A percentile compares a stretch with the other conserved stretches of the same genome.
Evolutionary conservation across 345 rosid species (phyloP).

Genomic region (Linum lewisii): DNA sequence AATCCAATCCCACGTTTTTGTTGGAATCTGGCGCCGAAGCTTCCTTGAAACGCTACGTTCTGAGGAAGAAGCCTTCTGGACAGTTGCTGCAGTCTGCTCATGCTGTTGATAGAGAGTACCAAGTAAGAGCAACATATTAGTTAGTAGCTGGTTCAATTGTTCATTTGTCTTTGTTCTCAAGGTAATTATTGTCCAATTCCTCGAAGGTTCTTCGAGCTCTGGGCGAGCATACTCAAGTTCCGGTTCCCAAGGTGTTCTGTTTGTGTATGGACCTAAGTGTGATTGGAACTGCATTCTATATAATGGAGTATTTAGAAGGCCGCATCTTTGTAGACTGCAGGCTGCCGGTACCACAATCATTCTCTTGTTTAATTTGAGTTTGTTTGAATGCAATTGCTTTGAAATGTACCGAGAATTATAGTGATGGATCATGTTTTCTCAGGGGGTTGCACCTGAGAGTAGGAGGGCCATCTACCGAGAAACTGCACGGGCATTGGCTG

Average conservation of each 20-base stretch:
- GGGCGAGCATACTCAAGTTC: constrained; percentile 68
- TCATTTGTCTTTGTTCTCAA: neutral
- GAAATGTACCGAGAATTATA: neutral
- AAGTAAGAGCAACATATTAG: constrained; percentile 22
- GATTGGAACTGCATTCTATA: constrained; percentile 84
- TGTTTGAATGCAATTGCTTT: neutral
- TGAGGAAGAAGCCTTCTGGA: constrained; percentile 96
- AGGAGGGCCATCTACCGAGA: constrained; percentile 63
- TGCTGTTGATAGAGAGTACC: constrained; percentile 84
- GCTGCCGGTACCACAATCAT: constrained; percentile 39
- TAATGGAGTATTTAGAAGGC: constrained; percentile 95
- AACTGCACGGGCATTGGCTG: constrained; percentile 65
- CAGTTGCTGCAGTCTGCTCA: constrained; percentile 77
- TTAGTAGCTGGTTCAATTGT: neutral
- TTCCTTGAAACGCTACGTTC: constrained; percentile 54
- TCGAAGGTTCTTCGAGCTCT: constrained; percentile 68
- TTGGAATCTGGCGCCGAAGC: constrained; percentile 46
- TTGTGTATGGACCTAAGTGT: constrained; percentile 58
- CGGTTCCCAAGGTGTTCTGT: constrained; percentile 79
- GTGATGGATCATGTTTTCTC: constrained; percentile 7
- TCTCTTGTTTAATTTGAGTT: neutral
- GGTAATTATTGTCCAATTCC: neutral
- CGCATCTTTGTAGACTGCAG: constrained; percentile 66
- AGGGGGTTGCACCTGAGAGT: constrained; percentile 57
- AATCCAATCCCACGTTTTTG: constrained; percentile 84